These are phyloP conservation scores for Esteya vermicola DNA, from an alignment of 2,329 filamentous ascomycete genomes.

Conservation along the genomic window DNA sequence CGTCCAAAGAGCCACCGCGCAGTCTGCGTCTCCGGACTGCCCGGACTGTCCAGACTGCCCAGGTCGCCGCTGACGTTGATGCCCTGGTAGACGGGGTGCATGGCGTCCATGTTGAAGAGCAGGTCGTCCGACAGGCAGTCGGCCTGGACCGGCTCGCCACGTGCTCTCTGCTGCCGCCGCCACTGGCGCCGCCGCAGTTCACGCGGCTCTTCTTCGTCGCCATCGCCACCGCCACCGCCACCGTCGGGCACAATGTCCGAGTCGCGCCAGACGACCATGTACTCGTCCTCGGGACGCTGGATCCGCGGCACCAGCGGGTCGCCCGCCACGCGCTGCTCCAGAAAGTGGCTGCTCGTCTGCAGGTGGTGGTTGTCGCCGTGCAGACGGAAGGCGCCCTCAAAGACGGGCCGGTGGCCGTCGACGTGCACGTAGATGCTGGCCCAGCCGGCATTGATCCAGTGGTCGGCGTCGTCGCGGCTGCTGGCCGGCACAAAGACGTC, in stretches of 20 bases:
- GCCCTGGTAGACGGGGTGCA: slow-evolving; percentile 51
- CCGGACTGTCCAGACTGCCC: too few species aligned
- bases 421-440: slow-evolving; percentile 63
- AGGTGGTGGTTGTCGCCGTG: slow-evolving; percentile 77
- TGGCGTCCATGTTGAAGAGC: slow-evolving; percentile 59
- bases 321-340: slow-evolving; percentile 51
- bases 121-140: slow-evolving; percentile 65
- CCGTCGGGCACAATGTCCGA: slow-evolving; percentile 82
- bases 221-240: slow-evolving; percentile 17
- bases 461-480: slow-evolving; percentile 23
- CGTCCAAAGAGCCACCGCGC: slow-evolving; percentile 57
- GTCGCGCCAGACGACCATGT: slow-evolving; percentile 85
- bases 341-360: slow-evolving; percentile 60
- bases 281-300: slow-evolving; percentile 37
- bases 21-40: slow-evolving; percentile 28
- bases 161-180: neutral
- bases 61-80: slow-evolving; percentile 1
- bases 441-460: slow-evolving; percentile 77
- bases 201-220: slow-evolving; percentile 25
- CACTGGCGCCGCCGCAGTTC: slow-evolving; percentile 48
- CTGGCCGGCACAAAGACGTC: slow-evolving; percentile 53
- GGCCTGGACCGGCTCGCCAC: slow-evolving; percentile 7
- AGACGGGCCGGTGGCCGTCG: slow-evolving; percentile 68
- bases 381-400: slow-evolving; percentile 79
- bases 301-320: slow-evolving; percentile 52